phyloP scores from a whole-genome alignment of 2,329 filamentous ascomycete genomes.

The Talaromyces rugulosus region DNA sequence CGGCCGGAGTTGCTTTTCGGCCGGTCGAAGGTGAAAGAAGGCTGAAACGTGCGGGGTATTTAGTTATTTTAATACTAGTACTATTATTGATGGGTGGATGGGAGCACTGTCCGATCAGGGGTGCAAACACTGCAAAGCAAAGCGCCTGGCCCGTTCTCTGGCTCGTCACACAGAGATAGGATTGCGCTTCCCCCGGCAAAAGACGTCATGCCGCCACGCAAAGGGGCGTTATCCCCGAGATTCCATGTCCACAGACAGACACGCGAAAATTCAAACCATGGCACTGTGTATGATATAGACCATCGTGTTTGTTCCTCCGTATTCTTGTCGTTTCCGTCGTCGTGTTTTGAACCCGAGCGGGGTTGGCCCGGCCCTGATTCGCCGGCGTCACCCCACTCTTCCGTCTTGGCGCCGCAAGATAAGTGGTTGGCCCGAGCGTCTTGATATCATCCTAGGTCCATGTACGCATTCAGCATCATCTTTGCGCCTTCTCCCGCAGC shows the following conservation, averaged over 20 bases:
- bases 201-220: neutral
- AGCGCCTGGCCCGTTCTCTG: neutral
- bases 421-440: neutral
- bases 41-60: neutral
- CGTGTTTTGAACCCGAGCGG: neutral
- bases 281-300: neutral
- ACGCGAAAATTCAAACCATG: neutral
- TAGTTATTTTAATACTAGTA: neutral
- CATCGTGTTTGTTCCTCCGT: neutral
- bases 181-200: neutral
- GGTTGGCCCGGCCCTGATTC: neutral
- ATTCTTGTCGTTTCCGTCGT: neutral
- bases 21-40: neutral
- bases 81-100: neutral
- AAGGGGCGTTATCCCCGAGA: neutral
- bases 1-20: neutral
- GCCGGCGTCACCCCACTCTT: neutral
- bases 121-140: neutral
- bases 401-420: neutral
- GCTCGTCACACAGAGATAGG: neutral
- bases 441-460: neutral
- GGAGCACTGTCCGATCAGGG: neutral
- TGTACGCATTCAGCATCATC: constrained; percentile 14
- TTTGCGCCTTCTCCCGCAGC: constrained; percentile 40
- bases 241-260: neutral